phyloP scores from a whole-genome alignment of 164 flowering plant species.

The Kingdonia uniflora region DNA sequence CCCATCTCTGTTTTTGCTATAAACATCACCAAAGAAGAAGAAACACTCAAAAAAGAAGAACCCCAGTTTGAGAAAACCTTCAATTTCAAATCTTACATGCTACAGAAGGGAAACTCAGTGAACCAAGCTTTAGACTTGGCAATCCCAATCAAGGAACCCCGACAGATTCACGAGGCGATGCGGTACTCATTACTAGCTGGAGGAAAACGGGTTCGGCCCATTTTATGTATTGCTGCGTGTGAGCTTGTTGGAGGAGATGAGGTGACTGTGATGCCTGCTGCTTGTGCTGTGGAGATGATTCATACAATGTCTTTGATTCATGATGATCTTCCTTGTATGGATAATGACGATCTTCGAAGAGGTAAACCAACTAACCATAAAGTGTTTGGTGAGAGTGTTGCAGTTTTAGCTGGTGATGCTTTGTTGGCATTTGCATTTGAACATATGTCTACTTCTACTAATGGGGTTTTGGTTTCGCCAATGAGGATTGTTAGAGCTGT shows the following conservation, averaged over 20 bases:
- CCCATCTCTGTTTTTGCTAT: no score
- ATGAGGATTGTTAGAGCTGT: background rate
- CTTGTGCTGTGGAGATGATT: constrained; percentile 75
- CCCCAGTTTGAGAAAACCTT: no score
- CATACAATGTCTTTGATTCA: constrained; percentile 65
- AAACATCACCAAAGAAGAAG: no score
- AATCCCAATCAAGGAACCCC: constrained; percentile 35
- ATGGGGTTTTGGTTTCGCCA: background rate
- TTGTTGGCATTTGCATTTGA: constrained; percentile 4
- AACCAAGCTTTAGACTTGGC: constrained; percentile 44
- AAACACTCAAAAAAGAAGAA: no score
- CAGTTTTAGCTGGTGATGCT: constrained; percentile 3
- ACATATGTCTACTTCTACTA: background rate
- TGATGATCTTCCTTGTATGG: constrained; percentile 8
- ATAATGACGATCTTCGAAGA: constrained; percentile 3
- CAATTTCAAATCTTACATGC: constrained; percentile 43
- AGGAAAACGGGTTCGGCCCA: constrained; percentile 57
- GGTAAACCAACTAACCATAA: constrained; percentile 1
- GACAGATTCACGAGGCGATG: constrained; percentile 57
- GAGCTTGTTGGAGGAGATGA: constrained; percentile 58
- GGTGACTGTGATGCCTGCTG: constrained; percentile 47
- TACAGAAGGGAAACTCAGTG: constrained; percentile 29
- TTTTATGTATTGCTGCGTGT: constrained; percentile 64
- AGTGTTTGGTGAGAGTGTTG: background rate
- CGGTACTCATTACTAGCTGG: constrained; percentile 65